Conservation (phyloP, 1,284 basidiomycete genomes). For the Heliocybe sulcata region DNA sequence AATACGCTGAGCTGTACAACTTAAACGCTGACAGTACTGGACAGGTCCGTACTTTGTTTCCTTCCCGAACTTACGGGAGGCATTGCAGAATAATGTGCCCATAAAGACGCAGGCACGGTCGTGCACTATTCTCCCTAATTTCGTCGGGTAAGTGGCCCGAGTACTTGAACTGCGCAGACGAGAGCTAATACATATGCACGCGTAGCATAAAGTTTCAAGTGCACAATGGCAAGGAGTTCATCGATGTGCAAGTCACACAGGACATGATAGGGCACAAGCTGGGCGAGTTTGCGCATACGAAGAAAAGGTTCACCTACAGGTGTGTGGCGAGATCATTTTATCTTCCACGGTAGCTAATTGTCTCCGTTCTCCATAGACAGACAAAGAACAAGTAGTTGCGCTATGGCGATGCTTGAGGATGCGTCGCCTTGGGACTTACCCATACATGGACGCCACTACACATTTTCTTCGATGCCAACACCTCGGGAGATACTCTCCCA, state of each 20-base stretch:
- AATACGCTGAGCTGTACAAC: constrained; percentile 1
- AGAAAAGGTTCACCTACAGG: constrained; percentile 75
- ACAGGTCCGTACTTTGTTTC: constrained; percentile 92
- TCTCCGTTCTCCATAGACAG: constrained; percentile 5
- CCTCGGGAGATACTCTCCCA: no score
- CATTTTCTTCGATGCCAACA: no score
- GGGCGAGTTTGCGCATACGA: constrained; percentile 90
- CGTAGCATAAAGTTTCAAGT: constrained; percentile 80
- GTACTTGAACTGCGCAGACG: background rate
- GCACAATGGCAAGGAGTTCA: constrained; percentile 91
- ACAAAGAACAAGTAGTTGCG: constrained; percentile 13
- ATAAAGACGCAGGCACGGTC: constrained; percentile 87
- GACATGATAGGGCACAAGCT: constrained; percentile 99
- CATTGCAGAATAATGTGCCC: constrained; percentile 76
- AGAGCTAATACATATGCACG: no score
- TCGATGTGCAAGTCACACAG: constrained; percentile 83
- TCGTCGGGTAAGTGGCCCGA: constrained; percentile 68
- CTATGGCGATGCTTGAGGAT: background rate
- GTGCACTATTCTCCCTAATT: constrained; percentile 93
- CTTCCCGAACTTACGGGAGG: constrained; percentile 86
- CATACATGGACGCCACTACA: no score
- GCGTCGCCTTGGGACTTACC: no score
- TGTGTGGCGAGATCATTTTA: constrained; percentile 28
- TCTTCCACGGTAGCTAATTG: background rate
- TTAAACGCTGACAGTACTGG: constrained; percentile 11